Conservation (phyloP, 2,329 filamentous ascomycete species). For the Lasiodiplodia citricola region DNA sequence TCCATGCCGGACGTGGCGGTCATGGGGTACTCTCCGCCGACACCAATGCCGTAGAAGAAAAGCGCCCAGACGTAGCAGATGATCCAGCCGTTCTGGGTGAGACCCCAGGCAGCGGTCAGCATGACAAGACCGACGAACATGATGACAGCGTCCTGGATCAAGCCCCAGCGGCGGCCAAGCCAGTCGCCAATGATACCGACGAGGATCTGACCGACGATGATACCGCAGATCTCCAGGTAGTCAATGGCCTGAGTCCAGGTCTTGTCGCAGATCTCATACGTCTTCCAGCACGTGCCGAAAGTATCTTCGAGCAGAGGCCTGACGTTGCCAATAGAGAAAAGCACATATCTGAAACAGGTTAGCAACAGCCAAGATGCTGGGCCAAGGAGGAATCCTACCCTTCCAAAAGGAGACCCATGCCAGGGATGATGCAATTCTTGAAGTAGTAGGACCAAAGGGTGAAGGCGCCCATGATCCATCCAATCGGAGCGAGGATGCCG, state of each 20-base stretch:
- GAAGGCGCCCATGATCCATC: constrained; percentile 16
- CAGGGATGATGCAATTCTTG: constrained; percentile 87
- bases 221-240: constrained; percentile 92
- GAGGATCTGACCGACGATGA: constrained; percentile 89
- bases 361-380: constrained; percentile 15
- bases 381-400: constrained; percentile 53
- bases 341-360: constrained; percentile 69
- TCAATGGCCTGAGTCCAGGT: constrained; percentile 86
- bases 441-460: constrained; percentile 82
- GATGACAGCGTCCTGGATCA: constrained; percentile 92
- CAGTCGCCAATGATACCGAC: constrained; percentile 82
- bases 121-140: constrained; percentile 94
- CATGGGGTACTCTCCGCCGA: constrained; percentile 93
- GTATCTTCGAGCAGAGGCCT: constrained; percentile 77
- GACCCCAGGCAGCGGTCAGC: constrained; percentile 89
- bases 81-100: constrained; percentile 88
- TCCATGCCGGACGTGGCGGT: constrained; percentile 96
- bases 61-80: constrained; percentile 96
- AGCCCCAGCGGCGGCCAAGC: constrained; percentile 90
- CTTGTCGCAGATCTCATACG: constrained; percentile 67
- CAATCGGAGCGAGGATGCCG: constrained; percentile 23
- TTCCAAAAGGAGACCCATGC: constrained; percentile 89
- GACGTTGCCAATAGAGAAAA: constrained; percentile 96
- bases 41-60: constrained; percentile 81
- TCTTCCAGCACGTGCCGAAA: constrained; percentile 80